Conservation (phyloP, 2,329 filamentous ascomycete species). For the Aspergillus udagawae region DNA sequence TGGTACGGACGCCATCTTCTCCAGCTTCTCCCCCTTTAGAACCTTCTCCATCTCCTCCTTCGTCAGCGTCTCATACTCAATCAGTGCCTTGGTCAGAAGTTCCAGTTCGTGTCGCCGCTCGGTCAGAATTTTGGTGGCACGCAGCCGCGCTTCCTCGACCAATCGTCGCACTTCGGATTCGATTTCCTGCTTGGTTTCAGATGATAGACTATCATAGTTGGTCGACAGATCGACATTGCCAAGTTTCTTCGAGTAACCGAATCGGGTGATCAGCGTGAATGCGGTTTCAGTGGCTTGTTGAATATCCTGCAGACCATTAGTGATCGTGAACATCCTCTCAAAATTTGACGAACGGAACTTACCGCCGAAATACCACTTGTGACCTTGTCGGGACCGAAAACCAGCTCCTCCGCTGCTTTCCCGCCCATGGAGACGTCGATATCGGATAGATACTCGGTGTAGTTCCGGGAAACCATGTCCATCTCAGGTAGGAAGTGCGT, state of each 20-base stretch:
- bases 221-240: conserved; percentile 85
- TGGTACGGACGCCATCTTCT: conserved; percentile 57
- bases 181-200: conserved; percentile 80
- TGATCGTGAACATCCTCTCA: not conserved
- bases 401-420: conserved; percentile 83
- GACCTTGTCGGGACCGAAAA: conserved; percentile 86
- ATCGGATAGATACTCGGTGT: conserved; percentile 73
- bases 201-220: conserved; percentile 76
- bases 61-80: conserved; percentile 91
- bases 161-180: conserved; percentile 83
- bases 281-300: conserved; percentile 75
- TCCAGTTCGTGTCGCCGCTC: conserved; percentile 81
- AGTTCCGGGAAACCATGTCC: conserved; percentile 87
- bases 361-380: conserved; percentile 81
- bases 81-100: conserved; percentile 77
- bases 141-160: conserved; percentile 74
- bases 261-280: conserved; percentile 80
- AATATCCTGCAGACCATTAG: conserved; percentile 61
- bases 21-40: conserved; percentile 77
- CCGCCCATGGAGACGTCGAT: conserved; percentile 82
- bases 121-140: conserved; percentile 67
- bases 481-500: conserved; percentile 86
- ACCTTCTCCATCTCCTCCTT: conserved; percentile 88
- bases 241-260: conserved; percentile 83
- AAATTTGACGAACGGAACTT: conserved; percentile 34